Percentiles rank a stretch among this genome's conserved stretches.
phyloP scores from a whole-genome alignment of 306 rosid species.

The Citrullus amarus region DNA sequence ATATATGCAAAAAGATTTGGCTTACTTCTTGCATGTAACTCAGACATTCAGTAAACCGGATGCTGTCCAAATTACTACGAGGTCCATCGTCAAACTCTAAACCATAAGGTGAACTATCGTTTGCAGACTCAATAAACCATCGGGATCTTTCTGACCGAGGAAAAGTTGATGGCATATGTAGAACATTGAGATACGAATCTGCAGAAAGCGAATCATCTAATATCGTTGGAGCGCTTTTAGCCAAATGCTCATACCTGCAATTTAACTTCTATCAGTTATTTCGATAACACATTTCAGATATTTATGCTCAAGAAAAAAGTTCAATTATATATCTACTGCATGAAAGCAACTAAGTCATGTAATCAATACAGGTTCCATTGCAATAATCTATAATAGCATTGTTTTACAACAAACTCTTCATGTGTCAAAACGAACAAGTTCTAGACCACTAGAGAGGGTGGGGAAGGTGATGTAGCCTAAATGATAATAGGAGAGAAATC shows the following conservation, averaged over 20 bases:
- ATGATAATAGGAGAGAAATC: no score
- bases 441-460: not conserved
- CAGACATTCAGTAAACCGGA: constrained; percentile 72
- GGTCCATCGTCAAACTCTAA: constrained; percentile 86
- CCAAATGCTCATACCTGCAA: constrained; percentile 91
- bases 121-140: constrained; percentile 48
- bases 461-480: not conserved
- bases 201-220: constrained; percentile 99
- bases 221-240: constrained; percentile 93
- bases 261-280: constrained; percentile 22
- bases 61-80: constrained; percentile 78
- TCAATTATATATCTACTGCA: not conserved
- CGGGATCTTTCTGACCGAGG: constrained; percentile 96
- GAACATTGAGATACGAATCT: constrained; percentile 91
- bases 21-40: constrained; percentile 83
- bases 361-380: not conserved
- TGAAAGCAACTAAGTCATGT: not conserved
- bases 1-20: constrained; percentile 3
- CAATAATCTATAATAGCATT: not conserved
- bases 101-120: constrained; percentile 37
- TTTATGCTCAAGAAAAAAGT: not conserved
- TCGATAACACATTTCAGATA: not conserved
- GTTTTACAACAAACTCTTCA: not conserved
- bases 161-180: constrained; percentile 89
- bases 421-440: not conserved